A percentile compares a stretch with the other conserved stretches of the same genome.
These are phyloP conservation scores for Psidium guajava DNA, from an alignment of 345 rosid species.

Conservation along the genomic window DNA sequence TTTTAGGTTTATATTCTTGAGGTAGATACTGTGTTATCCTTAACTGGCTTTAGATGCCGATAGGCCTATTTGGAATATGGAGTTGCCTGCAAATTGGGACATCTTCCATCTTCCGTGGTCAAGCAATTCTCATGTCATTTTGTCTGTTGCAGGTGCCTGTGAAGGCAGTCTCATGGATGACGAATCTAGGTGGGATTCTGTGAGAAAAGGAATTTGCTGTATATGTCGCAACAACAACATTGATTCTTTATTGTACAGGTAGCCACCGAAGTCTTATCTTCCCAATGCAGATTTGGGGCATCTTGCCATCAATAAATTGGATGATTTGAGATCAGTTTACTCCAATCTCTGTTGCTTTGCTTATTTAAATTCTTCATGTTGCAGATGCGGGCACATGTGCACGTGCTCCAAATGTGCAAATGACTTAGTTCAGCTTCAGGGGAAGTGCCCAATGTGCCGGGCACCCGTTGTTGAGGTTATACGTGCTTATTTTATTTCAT, in stretches of 20 bases:
- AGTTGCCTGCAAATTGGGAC: not conserved
- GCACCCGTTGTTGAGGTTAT: conserved; percentile 87
- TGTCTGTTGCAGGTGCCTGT: conserved; percentile 31
- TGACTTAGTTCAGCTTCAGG: conserved; percentile 56
- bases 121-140: not conserved
- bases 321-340: not conserved
- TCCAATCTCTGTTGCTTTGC: not conserved
- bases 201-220: conserved; percentile 80
- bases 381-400: conserved; percentile 99
- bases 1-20: not conserved
- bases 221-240: conserved; percentile 56
- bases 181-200: conserved; percentile 61
- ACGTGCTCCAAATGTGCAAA: conserved; percentile 76
- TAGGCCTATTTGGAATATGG: not conserved
- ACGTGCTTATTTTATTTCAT: conserved; percentile 65
- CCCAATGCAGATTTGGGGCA: not conserved
- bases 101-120: not conserved
- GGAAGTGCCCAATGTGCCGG: conserved; percentile 89
- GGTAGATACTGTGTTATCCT: not conserved
- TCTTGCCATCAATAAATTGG: not conserved
- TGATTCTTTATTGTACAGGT: conserved; percentile 86
- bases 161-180: conserved; percentile 22
- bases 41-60: not conserved
- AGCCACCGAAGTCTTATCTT: not conserved
- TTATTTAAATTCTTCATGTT: not conserved